Evolutionary conservation across 2,329 filamentous ascomycete species (phyloP).

Genomic region (Colletotrichum graminicola): DNA sequence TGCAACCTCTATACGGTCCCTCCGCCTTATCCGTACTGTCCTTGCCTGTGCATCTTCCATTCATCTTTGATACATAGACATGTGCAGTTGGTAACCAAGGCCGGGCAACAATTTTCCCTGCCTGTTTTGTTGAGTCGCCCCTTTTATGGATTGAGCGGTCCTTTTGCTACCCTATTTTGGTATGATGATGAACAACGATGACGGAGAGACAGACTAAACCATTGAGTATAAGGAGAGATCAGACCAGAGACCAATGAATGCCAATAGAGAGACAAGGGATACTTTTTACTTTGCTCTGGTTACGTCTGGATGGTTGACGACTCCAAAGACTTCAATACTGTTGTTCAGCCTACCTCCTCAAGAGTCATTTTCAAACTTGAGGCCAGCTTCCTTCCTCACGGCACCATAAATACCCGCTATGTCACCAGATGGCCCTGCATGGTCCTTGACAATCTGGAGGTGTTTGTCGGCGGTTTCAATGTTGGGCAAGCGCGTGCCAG

Average conservation of each 20-base stretch:
- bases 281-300: not conserved
- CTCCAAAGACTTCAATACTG: no score
- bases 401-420: slow-evolving; percentile 87
- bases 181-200: not conserved
- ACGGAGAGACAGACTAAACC: not conserved
- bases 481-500: slow-evolving; percentile 73
- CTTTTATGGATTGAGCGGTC: not conserved
- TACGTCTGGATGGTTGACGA: no score
- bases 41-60: no score
- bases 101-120: not conserved
- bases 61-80: not conserved
- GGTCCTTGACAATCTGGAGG: slow-evolving; percentile 75
- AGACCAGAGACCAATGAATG: not conserved
- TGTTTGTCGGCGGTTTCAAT: slow-evolving; percentile 77
- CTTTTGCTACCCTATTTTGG: not conserved
- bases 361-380: slow-evolving; percentile 77
- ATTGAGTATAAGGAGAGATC: not conserved
- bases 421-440: slow-evolving; percentile 78
- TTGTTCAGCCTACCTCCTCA: not conserved
- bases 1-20: not conserved
- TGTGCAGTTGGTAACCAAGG: not conserved
- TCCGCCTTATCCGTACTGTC: no score
- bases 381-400: slow-evolving; percentile 77
- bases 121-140: not conserved
- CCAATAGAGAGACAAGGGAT: not conserved